These are phyloP conservation scores for Daldinia decipiens DNA, from an alignment of 495 filamentous ascomycete species.

Conservation along the genomic window DNA sequence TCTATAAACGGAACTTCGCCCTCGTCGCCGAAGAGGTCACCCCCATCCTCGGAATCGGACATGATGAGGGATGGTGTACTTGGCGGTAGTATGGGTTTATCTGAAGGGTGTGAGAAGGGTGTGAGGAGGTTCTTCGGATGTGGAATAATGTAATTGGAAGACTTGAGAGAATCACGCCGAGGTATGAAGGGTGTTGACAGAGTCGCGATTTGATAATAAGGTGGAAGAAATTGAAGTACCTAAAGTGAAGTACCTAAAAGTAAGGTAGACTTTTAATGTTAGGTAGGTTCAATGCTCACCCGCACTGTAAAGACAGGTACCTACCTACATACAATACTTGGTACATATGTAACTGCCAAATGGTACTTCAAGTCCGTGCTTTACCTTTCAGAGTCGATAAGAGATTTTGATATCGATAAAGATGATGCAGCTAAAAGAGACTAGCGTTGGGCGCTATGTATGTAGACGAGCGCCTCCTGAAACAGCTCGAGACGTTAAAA, in stretches of 20 bases:
- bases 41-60: slow-evolving; percentile 64
- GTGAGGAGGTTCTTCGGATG: background rate
- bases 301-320: background rate
- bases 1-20: slow-evolving; percentile 45
- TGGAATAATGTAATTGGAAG: slow-evolving; percentile 1
- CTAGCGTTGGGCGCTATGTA: slow-evolving; percentile 33
- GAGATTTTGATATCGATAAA: slow-evolving; percentile 12
- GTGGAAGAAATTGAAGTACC: background rate
- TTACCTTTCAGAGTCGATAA: background rate
- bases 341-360: too few relatives aligned
- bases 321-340: background rate
- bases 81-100: background rate
- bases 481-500: slow-evolving; percentile 34
- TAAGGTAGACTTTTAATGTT: too few relatives aligned
- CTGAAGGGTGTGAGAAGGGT: background rate
- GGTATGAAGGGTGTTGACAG: slow-evolving; percentile 3
- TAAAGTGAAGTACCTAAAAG: background rate
- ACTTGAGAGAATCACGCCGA: slow-evolving; percentile 13
- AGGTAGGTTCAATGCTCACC: background rate
- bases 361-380: background rate
- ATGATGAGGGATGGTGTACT: slow-evolving; percentile 43
- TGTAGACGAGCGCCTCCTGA: slow-evolving; percentile 40
- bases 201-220: slow-evolving; percentile 1
- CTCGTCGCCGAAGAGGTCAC: slow-evolving; percentile 74
- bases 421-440: slow-evolving; percentile 10